Base-by-base conservation (phyloP, 345 rosid species). In the Hibiscus mutabilis region DNA sequence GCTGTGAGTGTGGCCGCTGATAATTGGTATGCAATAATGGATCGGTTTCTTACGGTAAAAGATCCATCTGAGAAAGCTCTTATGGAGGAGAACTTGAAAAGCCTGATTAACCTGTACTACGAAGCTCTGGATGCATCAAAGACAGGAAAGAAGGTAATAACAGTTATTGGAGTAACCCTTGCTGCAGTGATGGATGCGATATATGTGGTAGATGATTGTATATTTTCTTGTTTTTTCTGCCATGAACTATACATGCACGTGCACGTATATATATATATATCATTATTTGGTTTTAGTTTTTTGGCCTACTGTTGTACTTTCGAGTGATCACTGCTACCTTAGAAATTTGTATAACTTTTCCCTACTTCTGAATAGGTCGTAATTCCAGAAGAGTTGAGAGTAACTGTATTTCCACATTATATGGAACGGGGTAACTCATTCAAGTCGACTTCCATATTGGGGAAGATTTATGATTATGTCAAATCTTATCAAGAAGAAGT, bases 101-200 rank as follows among this genome's bases (percentile, higher is more conserved):
- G 18, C 42, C 73, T 90, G 60, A 77, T 87, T 29, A 83, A 91
- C 73, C 62, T 85, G 52, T 91, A 89, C 68, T 93, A 89, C 74
- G 91, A 91, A 74, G 92, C 98, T 65, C 67, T 93, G 8, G 97
- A 91, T 84, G 96, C 97, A 59, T 86, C 90, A 66, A 84, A 77
- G 16, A 67, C 84, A 9, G 90, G 86, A 40, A 29, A 6, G 67
- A 80, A 80, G 85, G 92, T 84, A 55, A 19, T 79, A 74, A 18
- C 13, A 42, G 46, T 37, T 0, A 27, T 53, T 19, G 19, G 1
- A 13, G 7, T 7, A 37, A 37, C 42, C 42, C 42, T 37, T 37
- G 11, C 42, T 8, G 9, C 10, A 37, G 42, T 37, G 42, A 37
- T 37, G 42, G 42, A 37, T 37, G 42, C 42, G 11, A 37, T 37